A percentile compares a stretch with the other conserved stretches of the same genome.
These are phyloP conservation scores for Ceriops zippeliana DNA, from an alignment of 345 rosid species.

Conservation along the genomic window DNA sequence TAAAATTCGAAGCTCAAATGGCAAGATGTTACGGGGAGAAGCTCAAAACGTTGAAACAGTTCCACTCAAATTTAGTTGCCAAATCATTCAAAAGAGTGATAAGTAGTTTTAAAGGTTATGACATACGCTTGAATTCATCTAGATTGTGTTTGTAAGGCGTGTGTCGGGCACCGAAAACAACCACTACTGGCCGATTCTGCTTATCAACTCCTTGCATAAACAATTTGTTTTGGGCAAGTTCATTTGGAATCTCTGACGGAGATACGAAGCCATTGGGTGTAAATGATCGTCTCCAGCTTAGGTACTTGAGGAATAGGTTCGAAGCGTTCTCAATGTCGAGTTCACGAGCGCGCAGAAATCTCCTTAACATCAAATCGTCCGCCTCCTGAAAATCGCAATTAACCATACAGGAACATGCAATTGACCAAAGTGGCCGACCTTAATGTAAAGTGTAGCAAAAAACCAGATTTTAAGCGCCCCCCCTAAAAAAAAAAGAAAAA, in stretches of 20 bases:
- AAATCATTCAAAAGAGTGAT: not conserved
- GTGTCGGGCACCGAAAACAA: conserved; percentile 58
- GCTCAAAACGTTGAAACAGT: no score
- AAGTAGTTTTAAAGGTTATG: not conserved
- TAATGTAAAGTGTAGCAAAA: no score
- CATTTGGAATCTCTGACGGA: conserved; percentile 48
- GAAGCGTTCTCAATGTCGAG: conserved; percentile 84
- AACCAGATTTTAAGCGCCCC: not conserved
- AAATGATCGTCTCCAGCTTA: conserved; percentile 59
- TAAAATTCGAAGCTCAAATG: no score
- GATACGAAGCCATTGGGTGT: conserved; percentile 58
- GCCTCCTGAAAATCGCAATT: conserved; percentile 42
- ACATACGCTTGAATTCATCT: conserved; percentile 81
- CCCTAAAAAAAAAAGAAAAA: no score
- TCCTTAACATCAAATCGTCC: conserved; percentile 72
- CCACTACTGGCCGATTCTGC: conserved; percentile 58
- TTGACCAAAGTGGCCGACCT: not conserved
- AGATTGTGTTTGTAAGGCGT: conserved; percentile 53
- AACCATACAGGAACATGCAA: not conserved
- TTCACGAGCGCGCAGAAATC: conserved; percentile 88
- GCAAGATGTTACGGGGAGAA: no score
- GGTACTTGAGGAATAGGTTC: conserved; percentile 56
- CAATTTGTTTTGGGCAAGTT: conserved; percentile 62
- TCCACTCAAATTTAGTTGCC: no score
- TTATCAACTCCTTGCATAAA: conserved; percentile 77